Base-by-base conservation (phyloP, 2,329 filamentous ascomycete species). In the Pseudogymnoascus sp. region DNA sequence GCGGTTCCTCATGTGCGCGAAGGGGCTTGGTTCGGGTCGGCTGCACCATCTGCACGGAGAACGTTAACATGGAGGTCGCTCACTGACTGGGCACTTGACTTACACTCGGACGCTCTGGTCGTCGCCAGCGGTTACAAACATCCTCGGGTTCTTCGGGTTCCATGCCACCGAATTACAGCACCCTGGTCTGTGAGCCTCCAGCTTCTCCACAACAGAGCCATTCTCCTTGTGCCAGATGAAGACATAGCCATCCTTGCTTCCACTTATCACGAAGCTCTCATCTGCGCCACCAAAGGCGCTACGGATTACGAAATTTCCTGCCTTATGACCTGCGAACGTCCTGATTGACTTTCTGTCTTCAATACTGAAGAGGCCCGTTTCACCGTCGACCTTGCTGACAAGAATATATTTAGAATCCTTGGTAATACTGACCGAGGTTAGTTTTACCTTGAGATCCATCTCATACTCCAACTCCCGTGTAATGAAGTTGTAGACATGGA, bases 161-260 rank as follows among this genome's bases (percentile, higher is more conserved):
- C 94, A 99, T 20, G 88, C 82, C 37, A 95, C 89, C 6, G 90
- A 84, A 71, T 97, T 97, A 65, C 94, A 93, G 63, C 85, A 87
- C 35, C 91, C 87, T 11, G 83, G 81, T 6, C 78, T 77, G 68
- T 97, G 93, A 0, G 86, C 92, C 33, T 85, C 81, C 2, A 97
- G 78, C 57, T 84, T 86, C 70, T 92, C 89, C 5, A 99, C 85
- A 0, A 88, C 79, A 5, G 82, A 79, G 5, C 90, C 91, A 36
- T 88, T 90, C 61, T 86, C 87, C 73, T 91, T 94, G 73, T 96
- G 90, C 91, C 92, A 97, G 64, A 99, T 90, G 71, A 91, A 88
- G 41, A 97, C 82, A 61, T 82, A 81, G 2, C 85, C 85, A 65
- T 86, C 84, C 82, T 97, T 92, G 69, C 92, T 96, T 9, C 94